Percentiles rank a stretch among this genome's conserved stretches.
Conservation (phyloP, 345 rosid species). For the Euphorbia lathyris region DNA sequence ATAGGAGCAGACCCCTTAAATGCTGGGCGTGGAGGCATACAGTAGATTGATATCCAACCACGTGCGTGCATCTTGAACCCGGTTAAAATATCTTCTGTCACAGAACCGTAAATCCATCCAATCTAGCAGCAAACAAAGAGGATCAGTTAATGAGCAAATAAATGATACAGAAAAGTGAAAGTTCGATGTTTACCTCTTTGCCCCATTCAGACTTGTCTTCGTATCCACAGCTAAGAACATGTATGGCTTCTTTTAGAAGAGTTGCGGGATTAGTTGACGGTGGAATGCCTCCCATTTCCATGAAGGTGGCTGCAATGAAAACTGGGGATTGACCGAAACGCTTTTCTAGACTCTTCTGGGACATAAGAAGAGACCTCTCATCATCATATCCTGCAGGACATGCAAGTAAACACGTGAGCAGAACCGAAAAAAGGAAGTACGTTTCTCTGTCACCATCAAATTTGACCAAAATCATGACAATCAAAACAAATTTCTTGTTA, state of each 20-base stretch:
- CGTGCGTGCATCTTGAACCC: slow-evolving; percentile 99
- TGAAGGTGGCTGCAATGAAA: slow-evolving; percentile 94
- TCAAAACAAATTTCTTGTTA: background rate
- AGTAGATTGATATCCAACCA: slow-evolving; percentile 96
- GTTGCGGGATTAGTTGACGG: slow-evolving; percentile 93
- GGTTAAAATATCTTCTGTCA: slow-evolving; percentile 97
- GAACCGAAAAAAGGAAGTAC: background rate
- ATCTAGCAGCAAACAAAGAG: slow-evolving; percentile 43
- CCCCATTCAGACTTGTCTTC: slow-evolving; percentile 99
- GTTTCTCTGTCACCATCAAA: background rate
- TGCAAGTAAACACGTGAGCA: slow-evolving; percentile 4
- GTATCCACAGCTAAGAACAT: slow-evolving; percentile 98
- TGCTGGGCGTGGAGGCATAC: slow-evolving; percentile 99
- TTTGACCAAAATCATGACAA: slow-evolving; percentile 9
- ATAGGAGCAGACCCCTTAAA: slow-evolving; percentile 99
- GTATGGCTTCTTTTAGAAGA: slow-evolving; percentile 95
- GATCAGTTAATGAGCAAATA: slow-evolving; percentile 1
- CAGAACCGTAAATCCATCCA: slow-evolving; percentile 99
- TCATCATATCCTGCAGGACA: slow-evolving; percentile 90
- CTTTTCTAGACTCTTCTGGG: slow-evolving; percentile 96
- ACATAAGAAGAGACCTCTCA: slow-evolving; percentile 95
- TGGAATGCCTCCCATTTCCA: slow-evolving; percentile 98
- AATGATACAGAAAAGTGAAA: background rate
- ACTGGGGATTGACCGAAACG: slow-evolving; percentile 99
- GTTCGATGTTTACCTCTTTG: slow-evolving; percentile 63